These are phyloP conservation scores for Cyclotella sp. DNA, from an alignment of 108 stramenopile genomes.

Conservation along the genomic window DNA sequence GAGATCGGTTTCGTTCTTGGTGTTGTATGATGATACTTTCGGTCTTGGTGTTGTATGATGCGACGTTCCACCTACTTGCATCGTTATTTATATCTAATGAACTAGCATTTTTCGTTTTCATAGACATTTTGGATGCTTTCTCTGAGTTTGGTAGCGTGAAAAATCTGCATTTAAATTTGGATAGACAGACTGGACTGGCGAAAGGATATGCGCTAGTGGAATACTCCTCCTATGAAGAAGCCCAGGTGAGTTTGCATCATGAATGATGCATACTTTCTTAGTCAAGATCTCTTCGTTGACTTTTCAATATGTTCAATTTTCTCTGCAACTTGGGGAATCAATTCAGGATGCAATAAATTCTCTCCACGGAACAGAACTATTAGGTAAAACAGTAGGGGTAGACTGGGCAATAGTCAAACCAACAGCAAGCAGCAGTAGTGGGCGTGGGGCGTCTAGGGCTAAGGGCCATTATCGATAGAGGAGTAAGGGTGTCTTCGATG, in stretches of 20 bases:
- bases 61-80: background rate
- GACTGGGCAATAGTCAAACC: conserved; percentile 74
- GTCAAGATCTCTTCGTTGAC: background rate
- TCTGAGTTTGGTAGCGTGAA: conserved; percentile 59
- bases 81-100: background rate
- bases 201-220: conserved; percentile 60
- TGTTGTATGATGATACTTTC: background rate
- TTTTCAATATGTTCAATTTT: background rate
- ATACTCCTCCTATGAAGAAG: conserved; percentile 17
- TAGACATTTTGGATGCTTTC: conserved; percentile 59
- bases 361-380: conserved; percentile 61
- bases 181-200: conserved; percentile 69
- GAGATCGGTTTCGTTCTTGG: background rate
- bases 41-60: background rate
- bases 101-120: background rate
- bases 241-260: conserved; percentile 2
- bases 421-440: conserved; percentile 32
- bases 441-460: background rate
- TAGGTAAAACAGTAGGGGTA: conserved; percentile 64
- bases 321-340: background rate
- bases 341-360: conserved; percentile 32
- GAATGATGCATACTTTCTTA: background rate
- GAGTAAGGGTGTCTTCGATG: background rate
- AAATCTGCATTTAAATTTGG: conserved; percentile 63
- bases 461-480: conserved; percentile 9